Evolutionary conservation across 2,329 filamentous ascomycete species (phyloP).

Genomic region (Fusarium sp.): DNA sequence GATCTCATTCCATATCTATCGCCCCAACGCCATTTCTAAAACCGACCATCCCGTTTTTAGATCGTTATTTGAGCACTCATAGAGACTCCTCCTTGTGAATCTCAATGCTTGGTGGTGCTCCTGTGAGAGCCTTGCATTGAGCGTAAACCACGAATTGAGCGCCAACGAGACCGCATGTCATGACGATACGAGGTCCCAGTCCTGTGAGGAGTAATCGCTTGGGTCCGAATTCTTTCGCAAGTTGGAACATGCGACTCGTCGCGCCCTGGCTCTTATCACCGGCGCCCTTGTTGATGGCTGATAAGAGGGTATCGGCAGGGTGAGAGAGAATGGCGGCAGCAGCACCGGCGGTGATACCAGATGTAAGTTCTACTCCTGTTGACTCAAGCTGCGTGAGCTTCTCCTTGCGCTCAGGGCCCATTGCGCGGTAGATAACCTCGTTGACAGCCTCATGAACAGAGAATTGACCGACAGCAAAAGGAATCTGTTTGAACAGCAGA

Average conservation of each 20-base stretch:
- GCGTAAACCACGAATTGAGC: constrained; percentile 66
- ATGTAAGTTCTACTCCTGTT: constrained; percentile 85
- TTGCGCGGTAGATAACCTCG: constrained; percentile 74
- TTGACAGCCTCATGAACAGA: constrained; percentile 91
- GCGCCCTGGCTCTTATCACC: constrained; percentile 59
- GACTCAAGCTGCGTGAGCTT: constrained; percentile 75
- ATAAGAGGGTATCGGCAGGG: constrained; percentile 76
- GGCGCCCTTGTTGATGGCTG: constrained; percentile 65
- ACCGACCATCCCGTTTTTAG: not conserved
- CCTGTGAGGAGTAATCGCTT: constrained; percentile 58
- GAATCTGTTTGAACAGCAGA: constrained; percentile 88
- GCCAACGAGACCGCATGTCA: constrained; percentile 63
- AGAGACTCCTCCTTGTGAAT: constrained; percentile 60
- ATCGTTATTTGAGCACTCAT: constrained; percentile 9
- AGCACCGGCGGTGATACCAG: constrained; percentile 87
- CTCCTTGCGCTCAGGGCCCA: constrained; percentile 75
- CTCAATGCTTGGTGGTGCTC: constrained; percentile 61
- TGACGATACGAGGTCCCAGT: constrained; percentile 61
- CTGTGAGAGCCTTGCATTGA: constrained; percentile 63
- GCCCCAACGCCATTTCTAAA: constrained; percentile 22
- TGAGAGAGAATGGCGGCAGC: constrained; percentile 90
- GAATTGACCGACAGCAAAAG: constrained; percentile 95
- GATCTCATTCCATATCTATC: constrained; percentile 1
- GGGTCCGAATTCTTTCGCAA: constrained; percentile 62
- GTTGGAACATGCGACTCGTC: constrained; percentile 62